Conservation (phyloP, 2,329 filamentous ascomycete genomes). For the Fusarium clavum region DNA sequence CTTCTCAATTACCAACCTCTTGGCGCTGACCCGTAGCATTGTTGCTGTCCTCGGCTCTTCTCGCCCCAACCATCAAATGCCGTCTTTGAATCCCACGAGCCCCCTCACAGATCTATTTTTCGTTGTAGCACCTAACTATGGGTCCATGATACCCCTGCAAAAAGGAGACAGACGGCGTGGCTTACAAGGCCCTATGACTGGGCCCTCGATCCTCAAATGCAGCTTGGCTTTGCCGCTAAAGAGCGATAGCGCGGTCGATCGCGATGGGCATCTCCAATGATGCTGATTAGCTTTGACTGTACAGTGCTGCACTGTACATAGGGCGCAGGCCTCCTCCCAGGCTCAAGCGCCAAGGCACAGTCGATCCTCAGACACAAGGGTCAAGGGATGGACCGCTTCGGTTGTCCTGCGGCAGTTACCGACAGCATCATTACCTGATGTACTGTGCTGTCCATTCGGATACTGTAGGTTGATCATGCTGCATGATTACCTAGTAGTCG, state of each 20-base stretch:
- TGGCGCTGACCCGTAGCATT: slow-evolving; percentile 3
- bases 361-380: not conserved
- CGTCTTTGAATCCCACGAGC: slow-evolving; percentile 12
- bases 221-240: slow-evolving; percentile 46
- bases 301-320: not conserved
- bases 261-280: slow-evolving; percentile 14
- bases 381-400: not conserved
- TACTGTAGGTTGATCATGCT: slow-evolving; percentile 1
- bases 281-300: slow-evolving; percentile 6
- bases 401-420: not conserved
- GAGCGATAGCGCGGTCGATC: slow-evolving; percentile 43
- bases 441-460: not conserved
- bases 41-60: not conserved
- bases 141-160: slow-evolving; percentile 9
- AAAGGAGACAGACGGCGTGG: slow-evolving; percentile 9
- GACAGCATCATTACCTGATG: slow-evolving; percentile 1
- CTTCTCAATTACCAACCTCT: slow-evolving; percentile 5
- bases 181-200: slow-evolving; percentile 17
- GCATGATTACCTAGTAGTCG: not conserved
- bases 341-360: slow-evolving; percentile 4
- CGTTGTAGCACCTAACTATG: slow-evolving; percentile 14
- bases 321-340: not conserved
- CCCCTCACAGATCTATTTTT: slow-evolving; percentile 8
- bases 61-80: slow-evolving; percentile 16
- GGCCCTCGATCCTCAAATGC: slow-evolving; percentile 25